Base-by-base conservation (phyloP, 2,329 filamentous ascomycete genomes). In the Penicillium sp. region DNA sequence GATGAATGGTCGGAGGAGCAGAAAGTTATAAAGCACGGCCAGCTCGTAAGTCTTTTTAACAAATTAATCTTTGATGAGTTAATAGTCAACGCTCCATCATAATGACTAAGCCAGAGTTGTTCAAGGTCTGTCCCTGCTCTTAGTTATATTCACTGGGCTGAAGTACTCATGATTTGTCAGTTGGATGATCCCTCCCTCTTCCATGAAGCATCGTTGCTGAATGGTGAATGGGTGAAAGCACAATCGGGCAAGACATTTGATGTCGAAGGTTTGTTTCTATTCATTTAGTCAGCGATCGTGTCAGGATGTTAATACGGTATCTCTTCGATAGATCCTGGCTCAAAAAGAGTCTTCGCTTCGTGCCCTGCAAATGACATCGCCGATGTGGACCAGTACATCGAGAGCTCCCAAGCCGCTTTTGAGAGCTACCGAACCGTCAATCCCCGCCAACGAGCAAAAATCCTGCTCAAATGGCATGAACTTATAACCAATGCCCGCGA, bases 401-500 rank as follows among this genome's bases (percentile, higher is more conserved):
- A 34, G 6, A 40, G 33, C 26, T 51, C 84, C 1, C 74, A 85
- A 48, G 71, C 70, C 15, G 82, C 82, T 3, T 87, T 87, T 60
- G 68, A 82, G 51, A 70, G 68, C 23, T 88, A 81, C 69, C 76
- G 74, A 49, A 83, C 81, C 52, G 67, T 79, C 51, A 86, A 82
- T 56, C 84, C 85, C 0, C 75, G 82, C 13, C 73, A 74, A 39
- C 78, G 84, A 48, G 84, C 84, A 3, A 78, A 84, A 59, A 78
- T 81, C 62, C 71, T 88, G 8, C 69, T 84, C 48, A 83, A 83
- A 63, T 87, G 84, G 83, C 82, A 87, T 66, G 68, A 76, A 3
- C 73, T 87, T 45, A 86, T 87, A 59, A 78, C 79, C 15, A 82
- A 83, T 54, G 80, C 85, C 60, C 77, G 75, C 52, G 82, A 85